Evolutionary conservation across 2,329 filamentous ascomycete species (phyloP), one percentile per base, ranked within the genome.

Genomic region (Penicillium hordei): DNA sequence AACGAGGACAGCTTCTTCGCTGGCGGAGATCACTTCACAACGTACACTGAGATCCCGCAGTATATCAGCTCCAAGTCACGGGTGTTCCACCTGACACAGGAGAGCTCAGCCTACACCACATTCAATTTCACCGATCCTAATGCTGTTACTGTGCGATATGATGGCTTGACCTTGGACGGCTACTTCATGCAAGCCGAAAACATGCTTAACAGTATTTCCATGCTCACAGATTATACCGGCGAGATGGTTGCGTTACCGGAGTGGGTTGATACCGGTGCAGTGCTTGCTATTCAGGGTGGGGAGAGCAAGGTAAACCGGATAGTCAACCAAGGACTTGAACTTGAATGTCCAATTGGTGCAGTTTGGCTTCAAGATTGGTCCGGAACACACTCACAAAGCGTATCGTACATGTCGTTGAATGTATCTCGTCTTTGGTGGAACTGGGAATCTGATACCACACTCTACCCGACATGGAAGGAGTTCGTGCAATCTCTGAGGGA

Each of bases 351-450:
- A 5, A 68, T 75, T 46, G 72, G 71, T 9, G 70, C 62, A 21
- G 72, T 75, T 5, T 75, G 72, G 72, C 62, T 75, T 17, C 72
- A 75, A 53, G 72, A 75, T 55, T 75, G 72, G 73, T 69, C 64
- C 34, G 72, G 72, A 1, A 75, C 72, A 9, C 71, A 73, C 45
- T 57, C 63, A 8, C 73, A 76, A 51, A 59, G 64, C 5, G 73
- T 68, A 15, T 70, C 72, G 8, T 72, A 71, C 49, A 61, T 67
- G 55, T 65, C 67, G 42, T 56, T 68, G 31, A 71, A 71, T 52
- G 67, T 76, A 36, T 72, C 70, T 17, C 66, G 73, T 31, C 66
- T 76, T 3, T 75, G 72, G 73, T 76, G 73, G 73, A 76, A 76
- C 55, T 75, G 72, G 73, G 73, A 76, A 57, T 64, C 69, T 19